A percentile compares a stretch with the other conserved stretches of the same genome.
These are phyloP conservation scores for Penicillium sp. DNA, from an alignment of 2,329 filamentous ascomycete species.

Conservation along the genomic window DNA sequence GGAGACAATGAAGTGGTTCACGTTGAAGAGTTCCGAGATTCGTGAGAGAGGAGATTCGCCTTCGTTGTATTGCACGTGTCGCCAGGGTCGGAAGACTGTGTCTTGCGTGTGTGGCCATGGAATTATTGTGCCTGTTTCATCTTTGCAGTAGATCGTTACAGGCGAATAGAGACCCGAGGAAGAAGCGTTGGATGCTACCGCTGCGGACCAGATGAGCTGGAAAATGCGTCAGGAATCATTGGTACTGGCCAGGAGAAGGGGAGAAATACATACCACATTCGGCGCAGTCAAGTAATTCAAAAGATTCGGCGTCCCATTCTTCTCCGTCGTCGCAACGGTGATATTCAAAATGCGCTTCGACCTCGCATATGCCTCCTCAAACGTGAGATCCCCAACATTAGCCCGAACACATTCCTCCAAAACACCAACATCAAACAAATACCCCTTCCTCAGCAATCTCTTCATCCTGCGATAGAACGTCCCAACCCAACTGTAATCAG, in stretches of 20 bases:
- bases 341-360: constrained; percentile 88
- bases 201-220: constrained; percentile 52
- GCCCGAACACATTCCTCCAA: constrained; percentile 74
- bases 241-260: not conserved
- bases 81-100: constrained; percentile 61
- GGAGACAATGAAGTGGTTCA: constrained; percentile 90
- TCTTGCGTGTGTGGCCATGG: constrained; percentile 60
- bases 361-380: constrained; percentile 79
- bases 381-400: constrained; percentile 82
- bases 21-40: constrained; percentile 76
- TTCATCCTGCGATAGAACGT: constrained; percentile 59
- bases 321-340: constrained; percentile 67
- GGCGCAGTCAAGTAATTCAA: constrained; percentile 89
- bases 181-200: constrained; percentile 36
- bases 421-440: constrained; percentile 72
- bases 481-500: constrained; percentile 37
- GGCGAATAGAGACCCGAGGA: constrained; percentile 58
- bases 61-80: constrained; percentile 56
- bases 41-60: constrained; percentile 60
- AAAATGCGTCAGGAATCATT: constrained; percentile 2
- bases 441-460: constrained; percentile 66
- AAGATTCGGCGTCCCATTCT: constrained; percentile 68
- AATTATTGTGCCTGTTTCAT: constrained; percentile 60
- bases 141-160: constrained; percentile 66
- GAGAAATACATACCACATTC: constrained; percentile 63